Percentiles rank a stretch among this genome's conserved stretches.
phyloP scores from a whole-genome alignment of 2,329 filamentous ascomycete genomes.

The Sporothrix schenckii region DNA sequence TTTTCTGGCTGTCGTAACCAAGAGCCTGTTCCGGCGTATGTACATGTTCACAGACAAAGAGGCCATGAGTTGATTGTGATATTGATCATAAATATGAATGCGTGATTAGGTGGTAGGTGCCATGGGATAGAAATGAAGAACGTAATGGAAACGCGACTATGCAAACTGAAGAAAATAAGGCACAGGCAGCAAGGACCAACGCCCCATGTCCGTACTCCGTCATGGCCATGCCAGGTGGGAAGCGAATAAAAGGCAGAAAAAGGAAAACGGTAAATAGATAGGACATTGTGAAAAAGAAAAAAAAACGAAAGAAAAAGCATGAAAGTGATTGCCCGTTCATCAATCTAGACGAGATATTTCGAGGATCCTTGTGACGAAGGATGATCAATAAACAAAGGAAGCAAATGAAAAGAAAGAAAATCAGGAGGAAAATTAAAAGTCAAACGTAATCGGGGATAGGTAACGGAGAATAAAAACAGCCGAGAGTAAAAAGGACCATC shows the following conservation, averaged over 20 bases:
- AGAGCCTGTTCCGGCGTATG: too few relatives aligned
- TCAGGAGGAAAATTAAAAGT: not conserved
- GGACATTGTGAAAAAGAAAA: not conserved
- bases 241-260: not conserved
- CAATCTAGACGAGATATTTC: not conserved
- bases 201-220: not conserved
- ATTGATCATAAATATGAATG: not conserved
- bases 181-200: slow-evolving; percentile 2
- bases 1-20: too few relatives aligned
- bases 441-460: not conserved
- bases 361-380: too few relatives aligned
- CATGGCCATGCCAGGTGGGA: not conserved
- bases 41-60: too few relatives aligned
- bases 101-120: not conserved
- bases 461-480: slow-evolving; percentile 1
- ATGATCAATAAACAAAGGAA: too few relatives aligned
- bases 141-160: too few relatives aligned
- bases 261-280: too few relatives aligned
- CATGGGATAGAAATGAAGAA: not conserved
- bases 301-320: not conserved
- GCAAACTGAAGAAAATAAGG: not conserved
- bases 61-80: not conserved
- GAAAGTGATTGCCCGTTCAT: too few relatives aligned
- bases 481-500: not conserved
- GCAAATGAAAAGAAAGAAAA: not conserved